These are phyloP conservation scores for Paraconiothyrium sp. DNA, from an alignment of 2,329 filamentous ascomycete genomes.

Conservation along the genomic window DNA sequence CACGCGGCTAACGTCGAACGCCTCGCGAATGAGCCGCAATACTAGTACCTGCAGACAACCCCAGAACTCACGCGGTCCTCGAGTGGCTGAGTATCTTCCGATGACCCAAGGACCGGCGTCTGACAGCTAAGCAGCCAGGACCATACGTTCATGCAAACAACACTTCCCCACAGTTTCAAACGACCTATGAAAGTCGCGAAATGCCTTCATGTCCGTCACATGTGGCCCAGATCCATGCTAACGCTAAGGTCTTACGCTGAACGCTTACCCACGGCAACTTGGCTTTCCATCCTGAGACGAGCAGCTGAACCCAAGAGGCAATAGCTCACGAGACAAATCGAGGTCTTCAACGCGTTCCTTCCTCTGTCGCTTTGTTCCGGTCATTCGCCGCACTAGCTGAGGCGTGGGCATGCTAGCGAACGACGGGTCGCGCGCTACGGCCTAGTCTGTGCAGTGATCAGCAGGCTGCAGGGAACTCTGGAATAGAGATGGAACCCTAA, in stretches of 20 bases:
- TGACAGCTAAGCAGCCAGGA: background rate
- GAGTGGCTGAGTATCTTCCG: background rate
- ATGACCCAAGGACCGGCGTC: background rate
- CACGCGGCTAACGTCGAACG: background rate
- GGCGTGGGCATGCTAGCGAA: background rate
- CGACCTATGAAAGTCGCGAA: background rate
- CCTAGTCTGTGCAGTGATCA: conserved; percentile 10
- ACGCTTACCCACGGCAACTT: conserved; percentile 3
- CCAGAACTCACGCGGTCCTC: background rate
- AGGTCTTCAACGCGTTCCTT: background rate
- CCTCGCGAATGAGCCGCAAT: background rate
- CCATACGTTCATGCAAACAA: background rate
- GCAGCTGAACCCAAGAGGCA: background rate
- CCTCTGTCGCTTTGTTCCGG: background rate
- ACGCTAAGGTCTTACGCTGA: background rate
- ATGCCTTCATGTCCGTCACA: background rate
- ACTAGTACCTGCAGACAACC: background rate
- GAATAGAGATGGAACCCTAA: background rate
- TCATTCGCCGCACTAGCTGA: background rate
- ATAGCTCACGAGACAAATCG: conserved; percentile 1
- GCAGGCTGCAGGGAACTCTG: background rate
- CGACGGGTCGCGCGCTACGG: conserved; percentile 3
- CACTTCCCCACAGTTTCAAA: background rate
- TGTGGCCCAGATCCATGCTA: background rate
- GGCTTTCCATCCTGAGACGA: too few species aligned